Evolutionary conservation across 208 protist genomes (phyloP), one percentile per base, ranked within the genome.

Genomic region (Wallacemonas sp.): DNA sequence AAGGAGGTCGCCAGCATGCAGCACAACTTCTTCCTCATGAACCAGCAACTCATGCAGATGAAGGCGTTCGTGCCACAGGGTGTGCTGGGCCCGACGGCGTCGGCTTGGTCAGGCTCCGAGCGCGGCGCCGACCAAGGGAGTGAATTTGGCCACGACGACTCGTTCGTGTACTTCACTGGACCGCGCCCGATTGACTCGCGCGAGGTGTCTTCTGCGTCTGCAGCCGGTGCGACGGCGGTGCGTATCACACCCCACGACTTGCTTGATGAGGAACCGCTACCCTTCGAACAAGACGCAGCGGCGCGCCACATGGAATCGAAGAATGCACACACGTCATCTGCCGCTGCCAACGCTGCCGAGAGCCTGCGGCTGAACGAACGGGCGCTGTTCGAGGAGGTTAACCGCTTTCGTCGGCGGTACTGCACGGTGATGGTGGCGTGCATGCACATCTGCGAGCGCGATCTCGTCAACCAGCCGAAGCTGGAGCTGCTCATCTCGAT

Each of bases 1-100:
- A 73, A 55, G n/a, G 82, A 89, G 53, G 44, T 89, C 4, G 68
- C 76, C 4, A 55, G 63, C 15, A 83, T 89, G 73, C 82, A 85
- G 59, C 34, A 45, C 34, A 17, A 85, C 57, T 85, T 89, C n/a
- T 34, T 38, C 29, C 68, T 72, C 8, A 71, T 89, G 66, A 84
- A 79, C 60, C 17, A 39, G 19, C 68, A 85, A 67, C 64, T 89
- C 1, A 78, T 81, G 66, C 74, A 67, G 29, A 83, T 89, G 79
- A 89, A 81, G 63, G 57, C 63, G 22, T 81, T 85, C 46, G 33
- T 85, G 19, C 79, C 79, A 13, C 68, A 78, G 36, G 78, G 71
- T 37, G 66, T 83, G 44, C 63, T 85, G 21, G 73, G 64, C 1
- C 27, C 59, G n/a, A 57, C 34, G 4, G 29, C 30, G 29, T 41